Percentiles rank a stretch among this genome's conserved stretches.
Conservation (phyloP, 177 flowering plant genomes). For the Vitis hybrid region DNA sequence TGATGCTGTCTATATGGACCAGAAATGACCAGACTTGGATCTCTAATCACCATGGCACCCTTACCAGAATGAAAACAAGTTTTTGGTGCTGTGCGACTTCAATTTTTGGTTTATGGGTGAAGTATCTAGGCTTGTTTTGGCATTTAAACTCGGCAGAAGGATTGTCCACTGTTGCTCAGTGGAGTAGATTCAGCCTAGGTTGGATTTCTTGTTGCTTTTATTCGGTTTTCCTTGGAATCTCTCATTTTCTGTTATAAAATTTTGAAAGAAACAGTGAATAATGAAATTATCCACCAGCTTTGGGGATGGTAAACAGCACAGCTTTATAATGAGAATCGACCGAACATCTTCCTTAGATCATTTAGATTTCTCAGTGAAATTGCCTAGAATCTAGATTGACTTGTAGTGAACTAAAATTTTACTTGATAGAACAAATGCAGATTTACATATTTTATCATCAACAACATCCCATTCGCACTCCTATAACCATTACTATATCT, state of each 20-base stretch:
- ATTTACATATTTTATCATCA: neutral
- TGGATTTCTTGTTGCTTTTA: constrained; percentile 3
- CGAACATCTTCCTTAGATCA: neutral
- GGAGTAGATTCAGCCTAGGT: neutral
- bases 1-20: constrained; percentile 96
- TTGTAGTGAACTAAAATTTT: no score
- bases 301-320: neutral
- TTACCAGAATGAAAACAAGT: neutral
- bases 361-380: neutral
- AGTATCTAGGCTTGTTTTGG: neutral
- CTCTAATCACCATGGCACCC: neutral
- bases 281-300: neutral
- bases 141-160: neutral
- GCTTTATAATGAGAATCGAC: no score
- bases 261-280: neutral
- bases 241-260: neutral
- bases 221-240: constrained; percentile 5
- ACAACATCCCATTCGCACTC: neutral
- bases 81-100: neutral
- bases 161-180: neutral
- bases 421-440: no score
- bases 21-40: constrained; percentile 39
- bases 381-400: neutral
- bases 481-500: neutral
- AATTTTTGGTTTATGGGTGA: neutral